Base-by-base conservation (phyloP, 148 eudicot genomes). In the Polygonum aviculare region DNA sequence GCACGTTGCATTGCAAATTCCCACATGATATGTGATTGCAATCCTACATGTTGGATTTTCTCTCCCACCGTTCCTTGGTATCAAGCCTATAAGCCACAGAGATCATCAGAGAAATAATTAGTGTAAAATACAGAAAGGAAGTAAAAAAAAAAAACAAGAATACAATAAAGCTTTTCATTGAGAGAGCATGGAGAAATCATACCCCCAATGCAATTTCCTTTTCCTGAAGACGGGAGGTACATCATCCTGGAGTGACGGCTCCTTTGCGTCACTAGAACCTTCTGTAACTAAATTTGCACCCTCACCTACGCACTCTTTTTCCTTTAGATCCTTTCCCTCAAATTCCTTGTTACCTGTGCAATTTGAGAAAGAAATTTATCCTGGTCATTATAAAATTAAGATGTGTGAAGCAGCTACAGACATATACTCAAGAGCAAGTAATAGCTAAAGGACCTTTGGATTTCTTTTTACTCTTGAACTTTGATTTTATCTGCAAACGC, bases 181-280 rank as follows among this genome's bases (percentile, higher is more conserved):
- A 0, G 47, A 41, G 51, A 21, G 2, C 31, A 45, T 6, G 5
- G 72, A 57, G 63, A 67, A 67, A 67, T 3, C 35, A 44, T 72
- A 72, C 75, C 75, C 75, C 75, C 75, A 72, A 19, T 72, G 54
- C 33, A 72, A 26, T 48, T 72, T 72, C 54, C 75, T 72, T 72
- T 48, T 72, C 75, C 22, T 72, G 2, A 72, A 72, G 35, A 45
- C 75, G 19, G 3, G 35, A 48, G 54, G 75, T 3, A 72, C 54
- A 72, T 72, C 75, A 72, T 41, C 75, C 15, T n/a, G 74, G 12
- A n/a, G 31, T 71, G 11, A 41, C 8, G 1, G 18, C 12, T 18
- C 74, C 50, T 45, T 72, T 3, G 75, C 21, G 33, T 22, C 75
- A 45, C n/a, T 44, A 22, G 54, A 41, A 72, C 75, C 35, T 72